Evolutionary conservation across 169 alveolate genomes (phyloP).

Genomic region (Theileria sp.): DNA sequence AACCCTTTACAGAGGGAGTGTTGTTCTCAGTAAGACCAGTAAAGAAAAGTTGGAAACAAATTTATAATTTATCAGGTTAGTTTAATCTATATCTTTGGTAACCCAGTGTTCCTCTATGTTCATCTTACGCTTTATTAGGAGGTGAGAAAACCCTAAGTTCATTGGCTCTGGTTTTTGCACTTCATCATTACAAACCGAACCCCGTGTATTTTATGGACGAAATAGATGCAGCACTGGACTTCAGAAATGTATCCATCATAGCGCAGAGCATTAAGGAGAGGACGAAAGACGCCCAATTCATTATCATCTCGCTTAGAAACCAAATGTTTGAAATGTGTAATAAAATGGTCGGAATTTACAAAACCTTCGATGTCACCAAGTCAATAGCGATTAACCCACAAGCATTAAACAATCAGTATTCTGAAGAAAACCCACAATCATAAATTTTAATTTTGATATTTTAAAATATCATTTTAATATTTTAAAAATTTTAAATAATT

Average conservation of each 20-base stretch:
- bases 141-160: slow-evolving; percentile 98
- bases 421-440: slow-evolving; percentile 4
- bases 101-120: not conserved
- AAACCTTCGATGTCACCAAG: slow-evolving; percentile 89
- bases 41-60: slow-evolving; percentile 95
- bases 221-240: slow-evolving; percentile 99
- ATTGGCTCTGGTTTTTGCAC: slow-evolving; percentile 95
- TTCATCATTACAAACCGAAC: slow-evolving; percentile 97
- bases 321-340: slow-evolving; percentile 95
- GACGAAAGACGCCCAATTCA: slow-evolving; percentile 96
- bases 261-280: slow-evolving; percentile 88
- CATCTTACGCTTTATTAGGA: slow-evolving; percentile 59
- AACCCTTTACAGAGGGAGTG: slow-evolving; percentile 98
- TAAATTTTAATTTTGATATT: slow-evolving; percentile 24
- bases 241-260: slow-evolving; percentile 90
- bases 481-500: not conserved
- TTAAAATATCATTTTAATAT: slow-evolving; percentile 2
- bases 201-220: slow-evolving; percentile 99
- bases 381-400: slow-evolving; percentile 81
- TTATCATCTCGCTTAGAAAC: slow-evolving; percentile 93
- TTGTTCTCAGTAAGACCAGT: slow-evolving; percentile 96
- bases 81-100: not conserved
- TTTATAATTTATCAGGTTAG: slow-evolving; percentile 89
- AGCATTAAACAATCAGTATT: not conserved
- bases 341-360: slow-evolving; percentile 90